Percentiles rank a stretch among this genome's conserved stretches.
Evolutionary conservation across 306 rosid genomes (phyloP).

Genomic region (Herpetospermum pedunculosum): DNA sequence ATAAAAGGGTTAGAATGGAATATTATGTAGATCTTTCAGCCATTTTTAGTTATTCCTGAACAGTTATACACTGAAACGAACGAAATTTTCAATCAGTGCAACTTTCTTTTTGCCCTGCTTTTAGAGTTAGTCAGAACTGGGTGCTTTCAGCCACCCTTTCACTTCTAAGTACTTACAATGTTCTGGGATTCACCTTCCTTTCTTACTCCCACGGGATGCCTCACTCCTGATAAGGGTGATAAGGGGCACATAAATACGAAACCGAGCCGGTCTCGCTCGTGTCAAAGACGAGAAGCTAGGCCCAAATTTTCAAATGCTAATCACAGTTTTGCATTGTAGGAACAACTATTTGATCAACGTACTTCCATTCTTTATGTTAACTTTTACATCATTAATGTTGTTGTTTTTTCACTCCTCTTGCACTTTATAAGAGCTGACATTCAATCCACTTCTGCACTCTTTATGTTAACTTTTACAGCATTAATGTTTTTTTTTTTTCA

Average conservation of each 20-base stretch:
- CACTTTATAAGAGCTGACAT: not conserved
- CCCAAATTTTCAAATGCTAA: not conserved
- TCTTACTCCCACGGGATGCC: not conserved
- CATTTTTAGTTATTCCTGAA: not conserved
- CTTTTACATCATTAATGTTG: not conserved
- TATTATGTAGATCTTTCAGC: not conserved
- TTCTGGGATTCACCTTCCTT: not conserved
- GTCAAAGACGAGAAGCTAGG: not conserved
- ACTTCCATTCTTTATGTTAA: not conserved
- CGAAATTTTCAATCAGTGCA: not conserved
- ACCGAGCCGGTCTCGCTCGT: no score
- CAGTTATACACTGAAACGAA: not conserved
- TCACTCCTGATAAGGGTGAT: not conserved
- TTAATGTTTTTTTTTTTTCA: not conserved
- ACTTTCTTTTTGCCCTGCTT: not conserved
- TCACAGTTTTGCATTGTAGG: not conserved
- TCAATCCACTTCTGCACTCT: constrained; percentile 14
- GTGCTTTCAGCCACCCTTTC: not conserved
- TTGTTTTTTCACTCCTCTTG: not conserved
- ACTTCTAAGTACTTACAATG: not conserved
- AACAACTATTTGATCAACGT: not conserved
- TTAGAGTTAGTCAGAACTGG: not conserved
- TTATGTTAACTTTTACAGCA: not conserved
- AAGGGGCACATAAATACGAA: not conserved
- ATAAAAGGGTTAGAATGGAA: not conserved